Percentiles rank a stretch among this genome's conserved stretches.
Evolutionary conservation across 164 flowering plant species (phyloP).

Genomic region (Aristolochia contorta): DNA sequence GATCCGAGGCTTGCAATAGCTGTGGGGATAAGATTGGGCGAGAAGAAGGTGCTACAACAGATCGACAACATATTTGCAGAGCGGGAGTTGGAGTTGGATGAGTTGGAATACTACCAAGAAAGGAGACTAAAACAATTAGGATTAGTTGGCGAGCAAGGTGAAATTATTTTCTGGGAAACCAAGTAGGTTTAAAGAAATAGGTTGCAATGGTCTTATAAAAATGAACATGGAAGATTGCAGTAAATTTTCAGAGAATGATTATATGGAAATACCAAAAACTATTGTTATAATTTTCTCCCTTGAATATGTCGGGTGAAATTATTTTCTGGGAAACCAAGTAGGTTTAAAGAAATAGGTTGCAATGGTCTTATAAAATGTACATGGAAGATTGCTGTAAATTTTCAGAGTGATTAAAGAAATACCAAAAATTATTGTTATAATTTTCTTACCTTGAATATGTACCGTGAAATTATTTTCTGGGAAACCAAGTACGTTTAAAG

Average conservation of each 20-base stretch:
- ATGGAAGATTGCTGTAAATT: no score
- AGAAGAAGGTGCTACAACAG: conserved; percentile 73
- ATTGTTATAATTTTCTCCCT: no score
- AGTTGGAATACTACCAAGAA: conserved; percentile 80
- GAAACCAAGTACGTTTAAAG: conserved; percentile 40
- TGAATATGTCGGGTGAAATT: no score
- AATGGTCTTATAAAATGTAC: no score
- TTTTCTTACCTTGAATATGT: no score
- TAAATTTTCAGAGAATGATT: no score
- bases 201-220: no score
- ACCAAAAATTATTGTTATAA: no score
- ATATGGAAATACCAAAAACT: no score
- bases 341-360: not conserved
- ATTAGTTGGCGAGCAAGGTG: conserved; percentile 83
- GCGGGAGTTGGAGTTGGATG: conserved; percentile 54
- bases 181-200: conserved; percentile 21
- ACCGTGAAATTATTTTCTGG: conserved; percentile 88
- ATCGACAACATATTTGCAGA: conserved; percentile 52
- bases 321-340: conserved; percentile 80
- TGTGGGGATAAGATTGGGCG: conserved; percentile 68
- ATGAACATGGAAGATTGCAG: no score
- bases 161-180: conserved; percentile 79
- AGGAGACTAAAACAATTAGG: conserved; percentile 88
- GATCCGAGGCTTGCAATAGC: conserved; percentile 52
- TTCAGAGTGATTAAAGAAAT: no score